Evolutionary conservation across 2,329 filamentous ascomycete genomes (phyloP).

Genomic region (Nothomitra cinnamomea): DNA sequence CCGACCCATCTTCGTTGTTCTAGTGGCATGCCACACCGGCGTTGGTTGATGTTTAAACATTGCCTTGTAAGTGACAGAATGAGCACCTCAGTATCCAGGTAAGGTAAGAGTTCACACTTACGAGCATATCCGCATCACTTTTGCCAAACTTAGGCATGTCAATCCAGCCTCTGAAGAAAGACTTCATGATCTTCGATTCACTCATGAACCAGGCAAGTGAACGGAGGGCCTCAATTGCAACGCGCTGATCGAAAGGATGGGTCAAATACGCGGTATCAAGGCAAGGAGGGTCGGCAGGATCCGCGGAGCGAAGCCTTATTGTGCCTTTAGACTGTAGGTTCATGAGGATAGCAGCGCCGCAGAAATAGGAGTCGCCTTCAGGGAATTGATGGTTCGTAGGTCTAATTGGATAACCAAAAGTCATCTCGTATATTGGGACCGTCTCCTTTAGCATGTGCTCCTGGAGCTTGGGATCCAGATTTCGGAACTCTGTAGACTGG

Average conservation of each 20-base stretch:
- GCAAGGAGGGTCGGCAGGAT: slow-evolving; percentile 5
- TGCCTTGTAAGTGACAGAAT: too few species aligned
- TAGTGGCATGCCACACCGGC: slow-evolving; percentile 6
- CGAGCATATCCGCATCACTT: neutral
- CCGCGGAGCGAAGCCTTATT: slow-evolving; percentile 6
- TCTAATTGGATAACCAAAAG: too few species aligned
- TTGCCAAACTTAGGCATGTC: neutral
- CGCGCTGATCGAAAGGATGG: slow-evolving; percentile 8
- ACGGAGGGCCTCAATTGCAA: slow-evolving; percentile 4
- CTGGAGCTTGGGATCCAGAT: slow-evolving; percentile 2
- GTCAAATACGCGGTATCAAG: slow-evolving; percentile 8
- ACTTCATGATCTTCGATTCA: too few species aligned
- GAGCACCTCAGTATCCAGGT: too few species aligned
- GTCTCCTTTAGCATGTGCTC: neutral
- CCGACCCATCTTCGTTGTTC: slow-evolving; percentile 8
- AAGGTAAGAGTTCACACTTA: too few species aligned
- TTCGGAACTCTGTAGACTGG: slow-evolving; percentile 6
- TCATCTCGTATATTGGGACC: neutral
- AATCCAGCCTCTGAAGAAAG: too few species aligned
- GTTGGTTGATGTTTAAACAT: neutral
- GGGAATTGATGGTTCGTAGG: too few species aligned
- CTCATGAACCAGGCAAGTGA: slow-evolving; percentile 4
- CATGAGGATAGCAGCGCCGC: neutral
- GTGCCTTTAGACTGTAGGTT: slow-evolving; percentile 9
- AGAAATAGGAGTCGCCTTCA: neutral